phyloP scores from a whole-genome alignment of 2,329 filamentous ascomycete species.

The Ophiognomonia clavigignenti-juglandacearum region DNA sequence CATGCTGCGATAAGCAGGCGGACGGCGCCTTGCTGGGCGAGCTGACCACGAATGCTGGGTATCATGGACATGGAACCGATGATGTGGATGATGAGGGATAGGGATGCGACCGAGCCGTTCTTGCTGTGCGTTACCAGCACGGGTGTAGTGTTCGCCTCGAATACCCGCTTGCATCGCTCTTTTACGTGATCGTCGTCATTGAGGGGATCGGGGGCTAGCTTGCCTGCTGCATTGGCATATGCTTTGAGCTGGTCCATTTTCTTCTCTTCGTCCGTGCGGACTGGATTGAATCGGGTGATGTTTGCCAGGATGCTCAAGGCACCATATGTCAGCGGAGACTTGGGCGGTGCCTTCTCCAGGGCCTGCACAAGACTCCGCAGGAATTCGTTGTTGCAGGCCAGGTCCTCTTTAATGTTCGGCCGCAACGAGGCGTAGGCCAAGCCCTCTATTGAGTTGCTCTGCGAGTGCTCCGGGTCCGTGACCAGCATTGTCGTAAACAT shows the following conservation, averaged over 20 bases:
- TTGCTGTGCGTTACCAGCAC: constrained; percentile 73
- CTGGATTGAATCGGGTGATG: constrained; percentile 74
- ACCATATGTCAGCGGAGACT: constrained; percentile 75
- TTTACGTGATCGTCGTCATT: constrained; percentile 73
- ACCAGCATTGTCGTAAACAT: constrained; percentile 65
- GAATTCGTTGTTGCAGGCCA: constrained; percentile 64
- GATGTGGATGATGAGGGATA: constrained; percentile 70
- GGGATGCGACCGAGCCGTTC: constrained; percentile 63
- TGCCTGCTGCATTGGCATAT: constrained; percentile 82
- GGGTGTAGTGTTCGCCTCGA: constrained; percentile 73
- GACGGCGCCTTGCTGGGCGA: constrained; percentile 91
- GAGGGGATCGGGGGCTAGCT: constrained; percentile 57
- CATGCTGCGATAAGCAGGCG: constrained; percentile 74
- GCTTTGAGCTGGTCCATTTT: constrained; percentile 88
- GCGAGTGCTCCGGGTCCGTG: constrained; percentile 49
- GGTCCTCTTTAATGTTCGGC: constrained; percentile 75
- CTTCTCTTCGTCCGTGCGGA: constrained; percentile 82
- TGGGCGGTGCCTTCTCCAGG: constrained; percentile 52
- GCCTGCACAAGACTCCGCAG: constrained; percentile 64
- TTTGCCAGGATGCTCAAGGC: constrained; percentile 82
- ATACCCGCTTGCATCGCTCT: constrained; percentile 69
- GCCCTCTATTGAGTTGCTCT: constrained; percentile 77
- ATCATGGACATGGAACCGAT: constrained; percentile 72
- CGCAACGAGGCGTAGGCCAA: constrained; percentile 88
- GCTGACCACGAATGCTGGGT: constrained; percentile 66